Percentiles rank a stretch among this genome's conserved stretches.
These are phyloP conservation scores for Ascomycota sp. DNA, from an alignment of 2,329 filamentous ascomycete genomes.

Conservation along the genomic window DNA sequence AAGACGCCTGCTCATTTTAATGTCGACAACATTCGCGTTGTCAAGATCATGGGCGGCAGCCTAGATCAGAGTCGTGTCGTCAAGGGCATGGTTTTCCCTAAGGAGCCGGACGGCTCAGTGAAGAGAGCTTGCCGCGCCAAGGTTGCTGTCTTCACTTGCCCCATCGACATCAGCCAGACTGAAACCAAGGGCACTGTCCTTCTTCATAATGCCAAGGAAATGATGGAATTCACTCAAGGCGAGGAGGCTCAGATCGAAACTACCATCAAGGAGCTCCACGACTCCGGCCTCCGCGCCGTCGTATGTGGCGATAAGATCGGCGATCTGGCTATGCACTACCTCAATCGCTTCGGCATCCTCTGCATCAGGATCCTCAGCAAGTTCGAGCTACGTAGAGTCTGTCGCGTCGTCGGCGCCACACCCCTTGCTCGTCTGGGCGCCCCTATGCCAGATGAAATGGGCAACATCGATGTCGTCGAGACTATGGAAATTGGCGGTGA, in stretches of 20 bases:
- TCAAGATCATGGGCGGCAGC: conserved; percentile 98
- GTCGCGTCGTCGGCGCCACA: conserved; percentile 88
- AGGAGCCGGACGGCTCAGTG: conserved; percentile 77
- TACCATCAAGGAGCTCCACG: conserved; percentile 84
- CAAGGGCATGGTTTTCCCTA: conserved; percentile 95
- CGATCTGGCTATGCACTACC: conserved; percentile 89
- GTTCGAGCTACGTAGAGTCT: conserved; percentile 86
- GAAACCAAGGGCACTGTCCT: conserved; percentile 98
- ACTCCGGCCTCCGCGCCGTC: conserved; percentile 80
- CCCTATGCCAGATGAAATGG: conserved; percentile 99
- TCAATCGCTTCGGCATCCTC: conserved; percentile 91
- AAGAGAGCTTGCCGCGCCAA: conserved; percentile 89
- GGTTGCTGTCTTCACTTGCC: conserved; percentile 90
- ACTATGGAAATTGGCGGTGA: conserved; percentile 95
- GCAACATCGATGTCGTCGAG: conserved; percentile 82
- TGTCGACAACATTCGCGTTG: conserved; percentile 94
- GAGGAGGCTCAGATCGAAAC: conserved; percentile 85
- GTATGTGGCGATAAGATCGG: conserved; percentile 86
- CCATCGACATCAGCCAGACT: conserved; percentile 87
- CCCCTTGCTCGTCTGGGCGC: conserved; percentile 89
- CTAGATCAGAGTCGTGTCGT: conserved; percentile 87
- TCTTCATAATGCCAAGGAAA: conserved; percentile 92
- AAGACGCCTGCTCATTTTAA: conserved; percentile 96
- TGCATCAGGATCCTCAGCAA: conserved; percentile 96
- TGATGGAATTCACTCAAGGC: conserved; percentile 95